A percentile compares a stretch with the other conserved stretches of the same genome.
Evolutionary conservation across 108 stramenopile species (phyloP).

Genomic region (Aurantiochytrium sp.): DNA sequence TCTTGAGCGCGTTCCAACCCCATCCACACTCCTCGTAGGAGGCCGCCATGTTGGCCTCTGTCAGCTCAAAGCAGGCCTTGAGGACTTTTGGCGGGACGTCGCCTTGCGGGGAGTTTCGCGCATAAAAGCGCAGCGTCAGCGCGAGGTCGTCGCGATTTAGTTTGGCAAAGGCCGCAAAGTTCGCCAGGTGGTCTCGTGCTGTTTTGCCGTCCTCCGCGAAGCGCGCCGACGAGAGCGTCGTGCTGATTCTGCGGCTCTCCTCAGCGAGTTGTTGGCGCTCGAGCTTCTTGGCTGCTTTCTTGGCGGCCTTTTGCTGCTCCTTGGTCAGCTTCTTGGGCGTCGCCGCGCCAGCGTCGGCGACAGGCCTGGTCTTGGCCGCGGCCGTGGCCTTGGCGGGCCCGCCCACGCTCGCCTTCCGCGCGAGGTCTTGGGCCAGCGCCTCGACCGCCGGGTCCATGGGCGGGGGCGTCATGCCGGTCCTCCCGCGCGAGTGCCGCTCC

Average conservation of each 20-base stretch:
- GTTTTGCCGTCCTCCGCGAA: not conserved
- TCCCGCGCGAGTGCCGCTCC: no score
- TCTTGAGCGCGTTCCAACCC: slow-evolving; percentile 16
- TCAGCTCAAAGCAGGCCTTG: not conserved
- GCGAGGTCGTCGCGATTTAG: not conserved
- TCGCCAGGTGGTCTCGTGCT: not conserved
- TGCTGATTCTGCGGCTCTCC: not conserved
- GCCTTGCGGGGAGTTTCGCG: not conserved
- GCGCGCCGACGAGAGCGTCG: not conserved
- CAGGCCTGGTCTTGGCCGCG: no score
- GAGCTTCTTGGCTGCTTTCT: not conserved
- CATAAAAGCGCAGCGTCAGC: not conserved
- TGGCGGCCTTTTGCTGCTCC: not conserved
- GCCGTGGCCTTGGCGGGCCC: no score
- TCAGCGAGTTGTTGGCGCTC: not conserved
- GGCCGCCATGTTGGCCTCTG: slow-evolving; percentile 1
- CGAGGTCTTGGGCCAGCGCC: no score
- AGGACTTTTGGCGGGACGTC: not conserved
- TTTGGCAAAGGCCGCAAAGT: slow-evolving; percentile 16
- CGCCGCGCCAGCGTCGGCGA: no score
- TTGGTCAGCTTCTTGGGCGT: not conserved
- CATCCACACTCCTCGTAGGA: not conserved
- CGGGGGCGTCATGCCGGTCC: no score
- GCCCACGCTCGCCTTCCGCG: no score
- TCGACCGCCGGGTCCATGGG: no score